phyloP scores from a whole-genome alignment of 2,329 filamentous ascomycete genomes.

The Peltaster fructicola region DNA sequence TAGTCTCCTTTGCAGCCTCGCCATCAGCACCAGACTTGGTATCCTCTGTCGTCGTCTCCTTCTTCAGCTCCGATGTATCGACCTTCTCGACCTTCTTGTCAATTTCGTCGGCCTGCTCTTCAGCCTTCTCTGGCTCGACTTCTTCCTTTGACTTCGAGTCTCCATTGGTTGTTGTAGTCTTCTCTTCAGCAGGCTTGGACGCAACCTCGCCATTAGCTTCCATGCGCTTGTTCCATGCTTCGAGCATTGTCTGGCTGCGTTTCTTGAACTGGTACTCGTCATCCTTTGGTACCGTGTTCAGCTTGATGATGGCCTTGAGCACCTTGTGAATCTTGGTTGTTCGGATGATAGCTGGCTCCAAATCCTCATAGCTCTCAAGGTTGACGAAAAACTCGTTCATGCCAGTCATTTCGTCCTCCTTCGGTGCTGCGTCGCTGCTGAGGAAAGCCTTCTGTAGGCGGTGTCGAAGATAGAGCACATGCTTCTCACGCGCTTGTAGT shows the following conservation, averaged over 20 bases:
- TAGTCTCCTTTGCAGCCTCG: constrained; percentile 6
- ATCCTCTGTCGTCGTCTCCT: constrained; percentile 8
- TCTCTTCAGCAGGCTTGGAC: constrained; percentile 13
- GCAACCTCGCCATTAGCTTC: constrained; percentile 10
- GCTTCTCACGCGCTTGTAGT: constrained; percentile 40
- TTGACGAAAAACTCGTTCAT: constrained; percentile 67
- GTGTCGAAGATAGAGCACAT: constrained; percentile 82
- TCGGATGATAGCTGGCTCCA: constrained; percentile 79
- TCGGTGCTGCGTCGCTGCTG: constrained; percentile 65
- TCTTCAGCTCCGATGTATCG: constrained; percentile 6
- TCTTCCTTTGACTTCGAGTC: constrained; percentile 13
- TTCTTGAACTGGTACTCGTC: constrained; percentile 79
- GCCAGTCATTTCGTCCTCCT: constrained; percentile 63
- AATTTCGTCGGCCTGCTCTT: constrained; percentile 18
- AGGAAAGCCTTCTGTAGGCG: constrained; percentile 90
- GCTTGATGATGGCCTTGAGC: constrained; percentile 80
- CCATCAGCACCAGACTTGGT: constrained; percentile 9
- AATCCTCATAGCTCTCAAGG: constrained; percentile 61
- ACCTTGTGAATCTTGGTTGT: constrained; percentile 98
- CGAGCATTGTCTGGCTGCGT: constrained; percentile 61
- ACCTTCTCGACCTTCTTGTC: constrained; percentile 18
- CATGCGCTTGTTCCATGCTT: constrained; percentile 75
- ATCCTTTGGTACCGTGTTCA: constrained; percentile 70
- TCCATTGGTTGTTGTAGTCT: constrained; percentile 14
- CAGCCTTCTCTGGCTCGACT: constrained; percentile 16